Base-by-base conservation (phyloP, 1,139 yeast genomes). In the Pneumocystis oryctolagi region DNA sequence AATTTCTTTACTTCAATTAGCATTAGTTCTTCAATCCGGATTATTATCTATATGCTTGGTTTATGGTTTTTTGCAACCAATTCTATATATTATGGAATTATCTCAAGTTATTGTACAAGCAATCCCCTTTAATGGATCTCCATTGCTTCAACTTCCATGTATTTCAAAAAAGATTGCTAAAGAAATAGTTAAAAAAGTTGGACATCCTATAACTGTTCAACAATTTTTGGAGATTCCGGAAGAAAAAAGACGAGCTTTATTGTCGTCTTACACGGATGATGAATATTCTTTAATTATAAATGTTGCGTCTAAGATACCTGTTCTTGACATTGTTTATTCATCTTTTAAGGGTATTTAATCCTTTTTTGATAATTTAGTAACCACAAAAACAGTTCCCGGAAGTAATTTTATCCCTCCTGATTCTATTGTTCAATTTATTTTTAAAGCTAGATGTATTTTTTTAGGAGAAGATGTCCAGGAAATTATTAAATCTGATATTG, bases 61-160 rank as follows among this genome's bases (percentile, higher is more conserved):
- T 31, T 90, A 89, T 75, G 85, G 92, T 76, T 82, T 82, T 67
- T 78, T 82, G 31, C 92, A 85, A 30, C 78, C 88, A 63, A 78
- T 87, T 35, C 70, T 79, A 59, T 78, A 80, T 53, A 82, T 89
- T 18, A 74, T 83, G 62, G 89, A 85, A 65, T 79, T 94, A 64
- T 82, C 85, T 69, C 85, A 87, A 71, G 80, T 84, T 60, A 76
- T 94, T 59, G 77, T 85, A 30, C 97, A 89, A 74, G 97, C 95
- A 2, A 84, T 88, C 2, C 83, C 84, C 63, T 74, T 79, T 66
- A 84, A 84, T 66, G 61, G 66, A 1, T 62, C 65, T 20, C 89
- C 86, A 71, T 77, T 85, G 64, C 78, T 86, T 67, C 98, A 92
- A 77, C 79, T 92, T 67, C 97, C 97, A 30, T 83, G 82, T 66